Evolutionary conservation across 1,284 basidiomycete species (phyloP).

Genomic region (Leccinum ponderosum): DNA sequence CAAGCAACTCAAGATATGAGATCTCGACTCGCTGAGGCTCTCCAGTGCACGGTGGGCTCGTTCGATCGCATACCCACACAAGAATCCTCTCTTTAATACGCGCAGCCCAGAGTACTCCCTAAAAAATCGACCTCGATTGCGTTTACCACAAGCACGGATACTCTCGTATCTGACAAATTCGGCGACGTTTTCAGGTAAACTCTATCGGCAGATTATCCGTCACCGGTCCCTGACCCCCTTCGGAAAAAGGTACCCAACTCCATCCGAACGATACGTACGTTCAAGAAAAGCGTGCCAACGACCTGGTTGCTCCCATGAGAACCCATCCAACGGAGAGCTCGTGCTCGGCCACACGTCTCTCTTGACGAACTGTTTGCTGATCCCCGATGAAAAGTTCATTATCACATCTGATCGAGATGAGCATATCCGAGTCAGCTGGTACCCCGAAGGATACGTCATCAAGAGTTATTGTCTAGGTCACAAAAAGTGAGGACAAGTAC

Average conservation of each 20-base stretch:
- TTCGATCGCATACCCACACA: not conserved
- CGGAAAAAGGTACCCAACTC: slow-evolving; percentile 50
- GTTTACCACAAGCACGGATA: slow-evolving; percentile 59
- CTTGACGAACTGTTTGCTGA: slow-evolving; percentile 71
- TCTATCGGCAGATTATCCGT: not conserved
- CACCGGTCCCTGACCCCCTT: not conserved
- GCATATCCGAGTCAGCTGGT: slow-evolving; percentile 90
- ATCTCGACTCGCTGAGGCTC: slow-evolving; percentile 53
- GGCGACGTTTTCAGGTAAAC: slow-evolving; percentile 78
- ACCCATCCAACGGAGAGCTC: slow-evolving; percentile 72
- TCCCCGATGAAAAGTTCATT: slow-evolving; percentile 68
- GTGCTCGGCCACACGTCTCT: slow-evolving; percentile 87
- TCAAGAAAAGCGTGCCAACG: slow-evolving; percentile 32
- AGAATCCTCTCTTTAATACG: slow-evolving; percentile 6
- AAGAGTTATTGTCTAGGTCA: slow-evolving; percentile 87
- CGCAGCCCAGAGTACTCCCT: slow-evolving; percentile 59
- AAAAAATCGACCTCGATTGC: slow-evolving; percentile 71
- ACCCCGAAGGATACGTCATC: slow-evolving; percentile 79
- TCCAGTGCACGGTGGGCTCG: slow-evolving; percentile 60
- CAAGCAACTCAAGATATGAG: slow-evolving; percentile 79
- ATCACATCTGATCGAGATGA: slow-evolving; percentile 91
- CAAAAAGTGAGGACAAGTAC: slow-evolving; percentile 58
- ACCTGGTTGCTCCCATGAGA: slow-evolving; percentile 64
- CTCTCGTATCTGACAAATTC: slow-evolving; percentile 82
- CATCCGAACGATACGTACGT: slow-evolving; percentile 22